Percentiles rank a stretch among this genome's conserved stretches.
Evolutionary conservation across 495 filamentous ascomycete species (phyloP).

Genomic region (Tuber brumale): DNA sequence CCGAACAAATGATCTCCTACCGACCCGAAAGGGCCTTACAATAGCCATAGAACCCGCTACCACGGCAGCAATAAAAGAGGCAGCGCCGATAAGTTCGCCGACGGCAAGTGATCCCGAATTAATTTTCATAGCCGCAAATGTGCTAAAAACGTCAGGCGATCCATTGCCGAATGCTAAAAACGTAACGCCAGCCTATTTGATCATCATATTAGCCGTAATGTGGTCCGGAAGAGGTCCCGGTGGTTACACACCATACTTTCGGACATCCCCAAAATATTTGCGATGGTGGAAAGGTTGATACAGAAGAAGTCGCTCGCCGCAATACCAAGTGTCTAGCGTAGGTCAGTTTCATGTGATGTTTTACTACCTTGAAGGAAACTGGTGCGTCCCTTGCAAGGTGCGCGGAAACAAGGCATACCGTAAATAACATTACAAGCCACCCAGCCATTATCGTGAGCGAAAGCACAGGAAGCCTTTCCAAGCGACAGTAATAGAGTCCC

Average conservation of each 20-base stretch:
- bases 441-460: conserved; percentile 68
- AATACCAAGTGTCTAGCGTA: conserved; percentile 73
- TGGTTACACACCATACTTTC: conserved; percentile 61
- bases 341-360: not conserved
- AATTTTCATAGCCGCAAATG: conserved; percentile 94
- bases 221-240: not conserved
- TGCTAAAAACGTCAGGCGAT: conserved; percentile 98
- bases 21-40: conserved; percentile 85
- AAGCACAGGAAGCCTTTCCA: conserved; percentile 62
- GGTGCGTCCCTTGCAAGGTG: not conserved
- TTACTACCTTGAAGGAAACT: not conserved
- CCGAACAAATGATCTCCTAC: conserved; percentile 77
- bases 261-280: conserved; percentile 79
- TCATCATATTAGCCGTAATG: not conserved
- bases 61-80: conserved; percentile 92
- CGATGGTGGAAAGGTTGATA: conserved; percentile 88
- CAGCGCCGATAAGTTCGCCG: conserved; percentile 91
- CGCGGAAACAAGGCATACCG: conserved; percentile 35
- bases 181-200: conserved; percentile 68
- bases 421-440: conserved; percentile 90
- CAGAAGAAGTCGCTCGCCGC: conserved; percentile 98
- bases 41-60: conserved; percentile 98
- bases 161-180: conserved; percentile 97
- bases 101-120: conserved; percentile 93
- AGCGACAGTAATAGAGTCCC: conserved; percentile 79